Base-by-base conservation (phyloP, 257 asterid species). In the Mitragyna speciosa region DNA sequence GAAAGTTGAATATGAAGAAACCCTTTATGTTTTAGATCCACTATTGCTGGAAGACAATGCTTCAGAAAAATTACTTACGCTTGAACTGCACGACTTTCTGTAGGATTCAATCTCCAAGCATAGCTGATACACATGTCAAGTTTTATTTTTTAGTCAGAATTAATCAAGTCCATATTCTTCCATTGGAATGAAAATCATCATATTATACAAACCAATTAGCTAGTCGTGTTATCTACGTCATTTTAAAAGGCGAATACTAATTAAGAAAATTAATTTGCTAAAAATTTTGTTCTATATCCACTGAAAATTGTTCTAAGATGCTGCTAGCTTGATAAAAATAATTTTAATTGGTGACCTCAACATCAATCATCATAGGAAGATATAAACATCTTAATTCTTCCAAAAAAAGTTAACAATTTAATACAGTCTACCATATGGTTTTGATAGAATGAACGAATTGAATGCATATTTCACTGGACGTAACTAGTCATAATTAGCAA, bases 1-100 rank as follows among this genome's bases (percentile, higher is more conserved):
- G 39, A 82, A 82, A n/a, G 76, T 82, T 77, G 85, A 82, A 65
- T 82, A 82, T 7, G 85, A 77, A 77, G 78, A 63, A 26, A 77
- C 63, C 52, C 81, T 48, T 51, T 63, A 79, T 5, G 43, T 49
- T 51, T 66, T 71, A 75, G 78, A 71, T 61, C 70, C 81, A 20
- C 24, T 61, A 51, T 75, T 77, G 80, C 80, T 77, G 30, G 75
- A 66, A 19, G 82, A 63, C 63, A 79, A 77, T 36, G 81, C 76
- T 39, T 63, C 79, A 30, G 66, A 67, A 58, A 58, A 68, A 33
- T 64, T 76, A 12, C 75, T 39, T 7, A 4, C 43, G 31, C 72
- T 81, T 33, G 75, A 69, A 52, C 45, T 56, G 61, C 70, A n/a
- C 1, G 72, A 67, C 33, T 49, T 76, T n/a, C 67, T 61, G 77